phyloP scores from a whole-genome alignment of 495 filamentous ascomycete species.

The Haplographium delicatum region DNA sequence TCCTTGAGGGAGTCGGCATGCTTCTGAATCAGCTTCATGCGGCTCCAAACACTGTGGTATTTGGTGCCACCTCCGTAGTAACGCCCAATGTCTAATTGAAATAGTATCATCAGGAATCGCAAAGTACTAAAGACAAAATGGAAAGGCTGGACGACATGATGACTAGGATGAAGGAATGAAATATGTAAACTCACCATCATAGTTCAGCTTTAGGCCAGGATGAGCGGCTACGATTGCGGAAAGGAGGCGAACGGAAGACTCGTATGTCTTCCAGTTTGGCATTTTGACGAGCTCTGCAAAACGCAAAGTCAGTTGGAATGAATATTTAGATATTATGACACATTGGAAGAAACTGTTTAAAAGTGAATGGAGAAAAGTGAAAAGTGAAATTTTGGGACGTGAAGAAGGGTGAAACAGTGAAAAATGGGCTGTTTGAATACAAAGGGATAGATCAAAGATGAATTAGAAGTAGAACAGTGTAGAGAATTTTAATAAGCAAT shows the following conservation, averaged over 20 bases:
- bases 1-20: constrained; percentile 9
- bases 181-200: constrained; percentile 38
- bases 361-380: too few relatives aligned
- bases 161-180: constrained; percentile 6
- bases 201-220: constrained; percentile 39
- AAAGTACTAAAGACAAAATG: background rate
- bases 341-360: too few relatives aligned
- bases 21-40: constrained; percentile 11
- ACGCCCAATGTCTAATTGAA: constrained; percentile 14
- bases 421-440: too few relatives aligned
- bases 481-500: too few relatives aligned
- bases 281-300: constrained; percentile 29
- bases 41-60: constrained; percentile 16
- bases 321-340: too few relatives aligned
- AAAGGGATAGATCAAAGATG: too few relatives aligned
- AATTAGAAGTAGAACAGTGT: too few relatives aligned
- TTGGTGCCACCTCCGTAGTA: constrained; percentile 15
- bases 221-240: constrained; percentile 45
- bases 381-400: too few relatives aligned
- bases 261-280: constrained; percentile 45
- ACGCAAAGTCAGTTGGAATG: too few relatives aligned
- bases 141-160: background rate
- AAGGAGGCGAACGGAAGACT: constrained; percentile 42
- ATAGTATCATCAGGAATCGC: constrained; percentile 10
- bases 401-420: too few relatives aligned